Evolutionary conservation across 2,329 filamentous ascomycete genomes (phyloP), one percentile per base, ranked within the genome.

Genomic region (Claviceps sp.): DNA sequence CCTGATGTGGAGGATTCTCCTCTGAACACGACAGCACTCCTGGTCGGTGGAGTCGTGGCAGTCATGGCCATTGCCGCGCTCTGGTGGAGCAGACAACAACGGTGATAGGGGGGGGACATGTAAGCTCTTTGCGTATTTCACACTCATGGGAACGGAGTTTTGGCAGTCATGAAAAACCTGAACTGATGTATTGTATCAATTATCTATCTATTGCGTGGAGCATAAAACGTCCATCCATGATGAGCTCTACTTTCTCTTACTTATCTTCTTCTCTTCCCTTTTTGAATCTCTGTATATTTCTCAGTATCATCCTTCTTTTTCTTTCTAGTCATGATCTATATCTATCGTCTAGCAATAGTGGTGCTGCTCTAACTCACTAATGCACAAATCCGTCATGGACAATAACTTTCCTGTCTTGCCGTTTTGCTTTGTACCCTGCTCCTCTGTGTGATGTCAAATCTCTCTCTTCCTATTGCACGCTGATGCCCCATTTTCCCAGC

Each of bases 31-130:
- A 65, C 61, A 24, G 58, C 64, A 14, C 52, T 69, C 47, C 56
- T 65, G 7, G 60, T 64, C 38, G 67, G 65, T 16, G 64, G 67
- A 16, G 55, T 67, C 17, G 53, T 71, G 46, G 70, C 68, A n/a
- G 56, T 64, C 10, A 62, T 61, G 37, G 70, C 69, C 5, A 58
- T 71, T 52, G 67, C 65, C n/a, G 67, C 65, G 22, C 46, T 68
- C 40, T 70, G 67, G 67, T 69, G 62, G 59, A 61, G 46, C 52
- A 67, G 60, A 56, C 64, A 60, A 45, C 64, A 56, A 57, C 52
- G 47, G 34, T 51, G 45, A 53, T 5, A 34, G 5, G 48, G 22
- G n/a, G 19, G 19, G 7, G 2, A 3, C 11, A 34, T 34, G 30
- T 51, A 42, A 41, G 55, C 41, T 34, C 46, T 45, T 47, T 52